Base-by-base conservation (phyloP, 345 rosid genomes). In the Salix udensis region DNA sequence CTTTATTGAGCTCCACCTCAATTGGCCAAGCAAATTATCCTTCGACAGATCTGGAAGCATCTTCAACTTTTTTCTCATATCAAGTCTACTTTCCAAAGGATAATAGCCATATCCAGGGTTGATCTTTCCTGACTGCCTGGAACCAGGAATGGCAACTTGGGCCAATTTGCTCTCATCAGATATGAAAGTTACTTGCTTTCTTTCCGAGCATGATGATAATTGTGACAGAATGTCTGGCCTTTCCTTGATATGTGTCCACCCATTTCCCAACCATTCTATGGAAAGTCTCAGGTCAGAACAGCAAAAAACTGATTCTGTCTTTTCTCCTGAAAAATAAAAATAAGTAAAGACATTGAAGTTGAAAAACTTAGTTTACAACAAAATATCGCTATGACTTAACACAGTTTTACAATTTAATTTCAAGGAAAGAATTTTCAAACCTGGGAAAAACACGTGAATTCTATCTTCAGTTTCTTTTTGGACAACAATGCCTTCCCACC, bases 401-500 rank as follows among this genome's bases (percentile, higher is more conserved):
- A 52, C 23, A 24, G 23, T 24, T 12, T 8, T 21, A n/a, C 31
- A 68, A 37, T 40, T 26, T 74, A 12, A 23, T 70, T 70, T 71
- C 67, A 15, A 2, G 10, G 50, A 52, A 36, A 18, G n/a, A 24
- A 31, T 75, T 80, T 78, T 21, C 91, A 28, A 19, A 94, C 98
- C 97, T 85, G 93, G 90, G 72, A 94, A 85, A 84, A 84, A 91
- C 71, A 92, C 89, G 79, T 70, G 82, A 65, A 88, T 71, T 77
- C 78, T 86, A 66, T 84, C 90, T 72, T 87, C 88, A 34, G 89
- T 82, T 58, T 84, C 87, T 80, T 88, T 83, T 68, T 69, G 79
- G 80, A 84, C 66, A 61, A 89, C 91, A 16, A 92, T 88, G 74
- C 98, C 98, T 85, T 94, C 98, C 91, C 92, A 91, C 97, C 97